Evolutionary conservation across 495 filamentous ascomycete genomes (phyloP).

Genomic region (Umbilicaria muhlenbergii): DNA sequence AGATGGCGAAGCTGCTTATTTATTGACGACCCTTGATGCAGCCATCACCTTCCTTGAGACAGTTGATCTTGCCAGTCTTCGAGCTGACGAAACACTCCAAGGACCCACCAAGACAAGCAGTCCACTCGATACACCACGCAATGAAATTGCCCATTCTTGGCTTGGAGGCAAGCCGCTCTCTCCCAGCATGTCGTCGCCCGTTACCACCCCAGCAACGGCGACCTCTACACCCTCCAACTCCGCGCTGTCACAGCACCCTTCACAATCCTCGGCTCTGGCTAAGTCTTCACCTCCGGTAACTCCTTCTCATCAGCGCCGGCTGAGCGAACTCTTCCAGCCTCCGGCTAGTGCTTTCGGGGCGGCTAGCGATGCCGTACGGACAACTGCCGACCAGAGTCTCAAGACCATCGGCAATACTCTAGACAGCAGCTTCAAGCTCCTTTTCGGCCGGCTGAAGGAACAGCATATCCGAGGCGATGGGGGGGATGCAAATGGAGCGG

Average conservation of each 20-base stretch:
- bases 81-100: slow-evolving; percentile 57
- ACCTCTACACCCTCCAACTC: slow-evolving; percentile 25
- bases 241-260: slow-evolving; percentile 7
- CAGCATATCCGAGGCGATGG: slow-evolving; percentile 24
- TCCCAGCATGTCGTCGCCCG: slow-evolving; percentile 5
- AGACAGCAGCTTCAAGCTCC: slow-evolving; percentile 82
- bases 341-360: slow-evolving; percentile 65
- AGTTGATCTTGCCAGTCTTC: slow-evolving; percentile 81
- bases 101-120: slow-evolving; percentile 44
- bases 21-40: slow-evolving; percentile 89
- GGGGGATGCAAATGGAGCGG: slow-evolving; percentile 21
- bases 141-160: slow-evolving; percentile 23
- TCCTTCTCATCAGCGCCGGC: slow-evolving; percentile 41
- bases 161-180: slow-evolving; percentile 16
- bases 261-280: slow-evolving; percentile 19
- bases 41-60: slow-evolving; percentile 94
- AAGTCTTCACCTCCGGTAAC: slow-evolving; percentile 24
- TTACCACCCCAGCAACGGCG: slow-evolving; percentile 2
- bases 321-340: slow-evolving; percentile 74
- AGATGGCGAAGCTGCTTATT: slow-evolving; percentile 89
- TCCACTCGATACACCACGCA: slow-evolving; percentile 35
- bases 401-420: slow-evolving; percentile 80
- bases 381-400: slow-evolving; percentile 74
- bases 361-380: slow-evolving; percentile 69
- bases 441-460: slow-evolving; percentile 80